Evolutionary conservation across 2,329 filamentous ascomycete species (phyloP).

Genomic region (Pseudogymnoascus sp.): DNA sequence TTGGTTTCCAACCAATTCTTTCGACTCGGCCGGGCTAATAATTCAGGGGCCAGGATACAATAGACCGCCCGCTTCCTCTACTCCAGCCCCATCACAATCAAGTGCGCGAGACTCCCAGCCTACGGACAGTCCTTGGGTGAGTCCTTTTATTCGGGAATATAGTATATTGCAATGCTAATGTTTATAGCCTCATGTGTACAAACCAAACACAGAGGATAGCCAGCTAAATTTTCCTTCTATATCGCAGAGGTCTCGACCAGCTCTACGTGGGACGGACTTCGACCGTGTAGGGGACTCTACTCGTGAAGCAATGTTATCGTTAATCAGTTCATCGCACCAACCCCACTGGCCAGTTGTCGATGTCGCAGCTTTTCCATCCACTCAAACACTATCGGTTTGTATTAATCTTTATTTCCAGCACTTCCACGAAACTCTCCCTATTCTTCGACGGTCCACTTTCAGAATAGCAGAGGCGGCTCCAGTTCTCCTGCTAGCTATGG

Average conservation of each 20-base stretch:
- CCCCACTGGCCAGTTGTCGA: conserved; percentile 15
- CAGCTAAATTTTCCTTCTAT: conserved; percentile 12
- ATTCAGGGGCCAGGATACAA: background rate
- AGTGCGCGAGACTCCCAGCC: conserved; percentile 12
- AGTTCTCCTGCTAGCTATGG: conserved; percentile 9
- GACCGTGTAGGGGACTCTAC: conserved; percentile 14
- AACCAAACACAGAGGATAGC: conserved; percentile 15
- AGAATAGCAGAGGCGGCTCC: conserved; percentile 17
- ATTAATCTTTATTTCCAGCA: conserved; percentile 17
- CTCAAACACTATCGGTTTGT: conserved; percentile 14
- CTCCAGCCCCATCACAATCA: background rate
- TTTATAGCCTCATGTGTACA: conserved; percentile 16
- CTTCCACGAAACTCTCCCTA: conserved; percentile 16
- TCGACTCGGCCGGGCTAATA: background rate
- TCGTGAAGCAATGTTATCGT: conserved; percentile 13
- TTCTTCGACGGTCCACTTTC: conserved; percentile 15
- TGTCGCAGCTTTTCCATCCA: conserved; percentile 14
- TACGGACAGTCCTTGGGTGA: conserved; percentile 15
- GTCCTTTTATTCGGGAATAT: background rate
- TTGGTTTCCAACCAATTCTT: conserved; percentile 11
- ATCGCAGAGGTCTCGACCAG: conserved; percentile 12
- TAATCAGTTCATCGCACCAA: conserved; percentile 13
- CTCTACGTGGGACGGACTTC: conserved; percentile 10
- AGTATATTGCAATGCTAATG: background rate
- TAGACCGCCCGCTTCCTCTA: background rate